Evolutionary conservation across 139 green algal genomes (phyloP).

Genomic region (Closterium sp.): DNA sequence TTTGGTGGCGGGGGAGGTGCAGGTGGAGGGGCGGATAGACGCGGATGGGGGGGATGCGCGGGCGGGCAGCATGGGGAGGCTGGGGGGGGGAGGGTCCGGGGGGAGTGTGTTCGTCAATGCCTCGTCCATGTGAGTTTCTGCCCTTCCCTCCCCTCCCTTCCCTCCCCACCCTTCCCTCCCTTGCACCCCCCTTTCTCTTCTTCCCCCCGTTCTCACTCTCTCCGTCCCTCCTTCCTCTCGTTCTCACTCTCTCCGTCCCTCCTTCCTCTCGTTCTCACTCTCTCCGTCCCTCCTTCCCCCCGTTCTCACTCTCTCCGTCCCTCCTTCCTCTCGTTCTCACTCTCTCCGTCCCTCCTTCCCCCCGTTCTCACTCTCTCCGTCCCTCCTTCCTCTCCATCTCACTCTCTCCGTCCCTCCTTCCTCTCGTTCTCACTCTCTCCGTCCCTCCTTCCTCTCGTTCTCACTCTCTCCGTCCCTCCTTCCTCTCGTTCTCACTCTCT

Average conservation of each 20-base stretch:
- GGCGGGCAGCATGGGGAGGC: background rate
- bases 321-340: background rate
- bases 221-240: too few relatives aligned
- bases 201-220: too few relatives aligned
- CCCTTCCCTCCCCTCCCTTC: background rate
- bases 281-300: too few relatives aligned
- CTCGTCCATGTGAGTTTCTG: background rate
- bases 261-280: background rate
- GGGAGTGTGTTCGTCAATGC: background rate
- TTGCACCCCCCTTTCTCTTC: too few relatives aligned
- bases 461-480: too few relatives aligned
- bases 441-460: too few relatives aligned
- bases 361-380: background rate
- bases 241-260: too few relatives aligned
- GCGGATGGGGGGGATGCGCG: background rate
- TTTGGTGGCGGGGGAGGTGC: background rate
- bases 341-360: background rate
- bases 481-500: too few relatives aligned
- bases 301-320: background rate
- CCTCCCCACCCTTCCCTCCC: background rate
- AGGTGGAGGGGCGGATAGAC: background rate
- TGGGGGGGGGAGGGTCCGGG: background rate
- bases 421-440: too few relatives aligned
- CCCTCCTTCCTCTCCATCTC: background rate
- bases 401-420: background rate